Base-by-base conservation (phyloP, 495 filamentous ascomycete species). In the Podospora fimiseda region DNA sequence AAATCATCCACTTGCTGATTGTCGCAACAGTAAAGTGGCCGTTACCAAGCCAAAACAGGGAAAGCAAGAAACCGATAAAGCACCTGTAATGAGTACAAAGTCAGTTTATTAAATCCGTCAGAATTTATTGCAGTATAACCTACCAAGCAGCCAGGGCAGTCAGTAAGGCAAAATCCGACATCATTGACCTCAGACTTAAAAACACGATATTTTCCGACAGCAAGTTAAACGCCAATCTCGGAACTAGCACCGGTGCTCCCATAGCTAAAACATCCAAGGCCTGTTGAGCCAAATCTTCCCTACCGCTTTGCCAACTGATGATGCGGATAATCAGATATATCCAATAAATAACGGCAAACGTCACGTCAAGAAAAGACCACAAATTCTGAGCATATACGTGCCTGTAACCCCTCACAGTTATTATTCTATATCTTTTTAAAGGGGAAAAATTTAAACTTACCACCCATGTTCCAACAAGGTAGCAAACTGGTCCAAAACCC, bases 1-100 rank as follows among this genome's bases (percentile, higher is more conserved):
- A 88, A 0, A 89, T 74, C 85, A 89, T 88, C 85, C 85, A 89
- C 63, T 87, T 87, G 38, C 78, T 76, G 50, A 89, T 86, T 1
- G 77, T 85, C 71, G 67, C 51, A 22, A 65, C 50, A 19, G 67
- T 51, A 41, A 80, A 78, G 14, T 68, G 66, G 7, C 72, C 69
- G 49, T 73, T 67, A 0, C 72, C 73, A 1, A 89, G 79, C 85
- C 85, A 89, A 7, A 75, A 60, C 68, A 89, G 76, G n/a, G 83
- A 82, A 18, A 89, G 65, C 38, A 89, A 68, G 62, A 89, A 89
- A 24, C 85, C 85, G 30, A 73, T 75, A 59, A 88, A 89, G 60
- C 83, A 87, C 51, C 55, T 58, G 24, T 2, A 16, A n/a, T n/a
- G 13, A 11, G 30, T 39, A 23, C 20, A 21, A 14, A 46, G 46